Evolutionary conservation across 1,284 basidiomycete species (phyloP), one percentile per base, ranked within the genome.

Genomic region (Rhodotorula sp.): DNA sequence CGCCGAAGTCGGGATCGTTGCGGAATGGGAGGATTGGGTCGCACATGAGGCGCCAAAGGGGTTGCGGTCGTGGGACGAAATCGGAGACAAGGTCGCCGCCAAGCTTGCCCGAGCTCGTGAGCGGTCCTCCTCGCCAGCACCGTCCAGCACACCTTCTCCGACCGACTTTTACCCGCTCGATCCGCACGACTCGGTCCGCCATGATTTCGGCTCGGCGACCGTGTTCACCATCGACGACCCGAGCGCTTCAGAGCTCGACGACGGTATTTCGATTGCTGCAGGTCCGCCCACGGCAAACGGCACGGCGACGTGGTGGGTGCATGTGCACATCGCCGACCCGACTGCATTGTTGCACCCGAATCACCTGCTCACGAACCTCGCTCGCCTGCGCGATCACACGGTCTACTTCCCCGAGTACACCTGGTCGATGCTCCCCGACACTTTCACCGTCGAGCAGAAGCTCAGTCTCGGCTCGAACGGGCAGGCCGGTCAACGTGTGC

Each of bases 271-370:
- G 0, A 80, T 98, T 61, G 91, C 95, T 74, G 76, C 82, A 15
- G 64, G 66, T 16, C 58, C 65, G 6, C 48, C 64, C 2, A 23
- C 72, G 16, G n/a, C 39, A 4, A 21, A 49, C 31, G 73, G 73
- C 34, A 43, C 46, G 16, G n/a, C 23, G 83, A 83, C 69, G 78
- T 84, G 73, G 64, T 99, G 97, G 97, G 79, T 97, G 21, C 96
- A 98, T 78, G 85, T 91, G 26, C 96, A 99, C 80, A 86, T 99
- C 67, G 96, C 97, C 14, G 96, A 99, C 80, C 95, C 96, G 0
- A 95, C 93, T 0, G 84, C 90, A 3, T 83, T 99, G n/a, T 79
- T 92, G 1, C 84, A 89, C 0, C 81, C 84, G 47, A 79, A 83
- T 5, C 68, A 72, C 54, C 58, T 62, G 3, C 52, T 71, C 26